phyloP scores from a whole-genome alignment of 371 early-diverging fungal species.

The Apophysomyces elegans region DNA sequence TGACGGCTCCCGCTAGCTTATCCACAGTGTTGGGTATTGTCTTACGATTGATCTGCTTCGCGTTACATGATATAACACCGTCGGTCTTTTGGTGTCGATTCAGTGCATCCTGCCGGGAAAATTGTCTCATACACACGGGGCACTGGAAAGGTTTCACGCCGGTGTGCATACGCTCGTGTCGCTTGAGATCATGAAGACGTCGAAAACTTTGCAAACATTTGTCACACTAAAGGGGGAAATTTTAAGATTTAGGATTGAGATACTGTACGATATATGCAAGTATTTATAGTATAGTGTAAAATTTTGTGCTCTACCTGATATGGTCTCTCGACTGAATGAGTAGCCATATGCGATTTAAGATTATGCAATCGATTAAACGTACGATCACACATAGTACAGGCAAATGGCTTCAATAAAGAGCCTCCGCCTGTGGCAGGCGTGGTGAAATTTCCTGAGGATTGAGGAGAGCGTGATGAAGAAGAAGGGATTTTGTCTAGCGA shows the following conservation, averaged over 20 bases:
- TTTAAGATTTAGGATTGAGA: not conserved
- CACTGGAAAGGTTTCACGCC: slow-evolving; percentile 9
- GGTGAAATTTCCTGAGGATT: not conserved
- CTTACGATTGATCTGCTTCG: not conserved
- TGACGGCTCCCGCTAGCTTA: not conserved
- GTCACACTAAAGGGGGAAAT: slow-evolving; percentile 1
- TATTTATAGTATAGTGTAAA: not conserved
- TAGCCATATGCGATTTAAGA: slow-evolving; percentile 8
- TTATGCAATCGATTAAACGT: slow-evolving; percentile 8
- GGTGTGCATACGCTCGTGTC: slow-evolving; percentile 12
- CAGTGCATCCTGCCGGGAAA: slow-evolving; percentile 7
- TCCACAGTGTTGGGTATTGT: slow-evolving; percentile 1
- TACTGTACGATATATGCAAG: not conserved
- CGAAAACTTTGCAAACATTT: slow-evolving; percentile 6
- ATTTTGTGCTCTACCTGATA: not conserved
- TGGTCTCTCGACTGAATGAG: not conserved
- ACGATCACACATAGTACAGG: not conserved
- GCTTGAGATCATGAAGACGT: slow-evolving; percentile 16
- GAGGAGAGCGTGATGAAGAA: not conserved
- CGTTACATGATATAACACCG: slow-evolving; percentile 5
- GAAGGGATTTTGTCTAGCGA: not conserved
- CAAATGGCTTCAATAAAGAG: not conserved
- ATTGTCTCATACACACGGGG: not conserved
- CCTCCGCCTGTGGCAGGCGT: not conserved
- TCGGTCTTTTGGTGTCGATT: slow-evolving; percentile 1